Evolutionary conservation across 2,329 filamentous ascomycete species (phyloP).

Genomic region (Eutypa lata): DNA sequence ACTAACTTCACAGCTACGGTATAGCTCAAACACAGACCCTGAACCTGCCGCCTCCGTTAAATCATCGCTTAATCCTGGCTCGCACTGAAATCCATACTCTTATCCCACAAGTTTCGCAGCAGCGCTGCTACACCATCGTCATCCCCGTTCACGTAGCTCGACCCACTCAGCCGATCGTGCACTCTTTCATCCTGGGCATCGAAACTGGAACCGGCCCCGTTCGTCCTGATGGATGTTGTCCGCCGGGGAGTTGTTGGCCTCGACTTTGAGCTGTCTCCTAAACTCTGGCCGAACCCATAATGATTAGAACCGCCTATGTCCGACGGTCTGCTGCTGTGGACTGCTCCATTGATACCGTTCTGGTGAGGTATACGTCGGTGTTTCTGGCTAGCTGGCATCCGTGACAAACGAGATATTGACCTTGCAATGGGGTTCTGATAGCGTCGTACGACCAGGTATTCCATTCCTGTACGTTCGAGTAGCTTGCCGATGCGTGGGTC

Average conservation of each 20-base stretch:
- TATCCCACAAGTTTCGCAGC: slow-evolving; percentile 60
- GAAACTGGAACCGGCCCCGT: slow-evolving; percentile 41
- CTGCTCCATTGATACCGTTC: slow-evolving; percentile 33
- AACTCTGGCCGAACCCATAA: slow-evolving; percentile 38
- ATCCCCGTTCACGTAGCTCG: slow-evolving; percentile 46
- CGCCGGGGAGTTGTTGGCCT: slow-evolving; percentile 31
- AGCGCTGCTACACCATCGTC: slow-evolving; percentile 50
- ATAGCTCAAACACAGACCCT: background rate
- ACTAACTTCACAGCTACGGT: background rate
- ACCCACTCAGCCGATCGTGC: slow-evolving; percentile 44
- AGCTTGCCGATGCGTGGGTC: slow-evolving; percentile 64
- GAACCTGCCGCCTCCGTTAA: background rate
- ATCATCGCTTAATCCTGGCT: slow-evolving; percentile 41
- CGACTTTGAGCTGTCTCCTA: slow-evolving; percentile 28
- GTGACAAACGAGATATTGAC: slow-evolving; percentile 53
- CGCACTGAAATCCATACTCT: slow-evolving; percentile 52
- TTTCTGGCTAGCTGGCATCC: slow-evolving; percentile 50
- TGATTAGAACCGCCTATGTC: slow-evolving; percentile 22
- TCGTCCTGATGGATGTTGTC: slow-evolving; percentile 34
- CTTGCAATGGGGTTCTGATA: slow-evolving; percentile 69
- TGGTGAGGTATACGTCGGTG: slow-evolving; percentile 42
- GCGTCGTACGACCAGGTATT: slow-evolving; percentile 70
- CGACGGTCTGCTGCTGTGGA: slow-evolving; percentile 25
- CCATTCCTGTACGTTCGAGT: slow-evolving; percentile 67
- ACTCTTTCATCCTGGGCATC: slow-evolving; percentile 44